Evolutionary conservation across 2,329 filamentous ascomycete genomes (phyloP), one percentile per base, ranked within the genome.

Genomic region (Paecilomyces fulvus): DNA sequence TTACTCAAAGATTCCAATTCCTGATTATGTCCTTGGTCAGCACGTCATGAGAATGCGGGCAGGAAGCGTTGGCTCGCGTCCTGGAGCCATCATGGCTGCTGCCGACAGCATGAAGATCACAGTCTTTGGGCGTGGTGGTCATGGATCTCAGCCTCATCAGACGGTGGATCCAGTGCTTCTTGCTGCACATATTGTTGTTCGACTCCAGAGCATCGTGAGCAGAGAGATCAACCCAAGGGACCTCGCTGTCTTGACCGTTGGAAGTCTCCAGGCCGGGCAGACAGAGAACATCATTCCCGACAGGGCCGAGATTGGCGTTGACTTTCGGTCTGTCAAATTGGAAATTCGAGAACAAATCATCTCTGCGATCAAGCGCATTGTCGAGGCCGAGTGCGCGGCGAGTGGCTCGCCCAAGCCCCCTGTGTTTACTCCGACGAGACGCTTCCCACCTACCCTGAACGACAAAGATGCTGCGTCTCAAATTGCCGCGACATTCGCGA

Each of bases 251-350:
- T 73, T 86, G 7, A 85, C 82, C 0, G 80, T 84, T 6, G 81
- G 80, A 8, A 77, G 76, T 54, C 67, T 85, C n/a, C 77, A 83
- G 58, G 82, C 80, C 0, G 83, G 83, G 1, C 77, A 82, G 59
- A 77, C 80, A 1, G 82, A 84, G 65, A 86, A 85, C 61, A 77
- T 86, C 55, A 84, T 86, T 54, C 73, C 80, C 0, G 80, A 81
- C 54, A 66, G 74, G 12, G 83, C 82, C 0, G 73, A 78, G 52
- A 70, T 86, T 3, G 79, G 79, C 11, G 65, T 86, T 43, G 79
- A 85, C 62, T 75, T 84, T 3, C 75, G 83, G 25, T 74, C 78
- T 21, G 74, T 76, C 2, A 73, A 72, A 9, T 64, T 73, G 0
- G 68, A 73, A 25, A 80, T 77, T 1, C 75, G 82, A 7, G 66